Evolutionary conservation across 495 filamentous ascomycete genomes (phyloP).

Genomic region (Viridothelium virens): DNA sequence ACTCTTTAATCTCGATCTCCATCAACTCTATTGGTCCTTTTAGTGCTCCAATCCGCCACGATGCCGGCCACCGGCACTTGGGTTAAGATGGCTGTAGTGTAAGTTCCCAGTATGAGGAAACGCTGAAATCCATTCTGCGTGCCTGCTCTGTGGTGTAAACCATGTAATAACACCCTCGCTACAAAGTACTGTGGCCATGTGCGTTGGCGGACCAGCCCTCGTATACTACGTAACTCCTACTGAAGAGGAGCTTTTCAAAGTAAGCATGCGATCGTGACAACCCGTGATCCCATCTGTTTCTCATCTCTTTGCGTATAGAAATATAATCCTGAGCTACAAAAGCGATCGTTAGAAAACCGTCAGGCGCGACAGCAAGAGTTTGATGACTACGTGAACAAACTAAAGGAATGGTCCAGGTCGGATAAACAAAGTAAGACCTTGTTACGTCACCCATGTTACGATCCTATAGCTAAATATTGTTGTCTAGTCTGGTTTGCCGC

Average conservation of each 20-base stretch:
- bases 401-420: slow-evolving; percentile 86
- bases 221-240: slow-evolving; percentile 73
- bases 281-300: background rate
- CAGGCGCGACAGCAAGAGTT: slow-evolving; percentile 71
- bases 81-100: slow-evolving; percentile 50
- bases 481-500: background rate
- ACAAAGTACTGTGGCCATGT: slow-evolving; percentile 55
- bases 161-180: slow-evolving; percentile 7
- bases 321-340: slow-evolving; percentile 91
- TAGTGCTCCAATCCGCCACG: background rate
- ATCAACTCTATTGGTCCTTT: background rate
- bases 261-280: slow-evolving; percentile 22
- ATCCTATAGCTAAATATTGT: background rate
- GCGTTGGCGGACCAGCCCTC: slow-evolving; percentile 77
- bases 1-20: background rate
- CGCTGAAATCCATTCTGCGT: background rate
- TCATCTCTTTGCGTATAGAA: slow-evolving; percentile 39
- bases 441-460: slow-evolving; percentile 19
- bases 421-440: slow-evolving; percentile 63
- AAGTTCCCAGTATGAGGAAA: slow-evolving; percentile 24
- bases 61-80: slow-evolving; percentile 32
- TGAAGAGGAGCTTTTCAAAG: slow-evolving; percentile 81
- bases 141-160: background rate
- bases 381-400: slow-evolving; percentile 69
- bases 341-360: slow-evolving; percentile 67